A percentile compares a stretch with the other conserved stretches of the same genome.
phyloP scores from a whole-genome alignment of 805 yeast species.

The Wickerhamiella vanderwaltii region DNA sequence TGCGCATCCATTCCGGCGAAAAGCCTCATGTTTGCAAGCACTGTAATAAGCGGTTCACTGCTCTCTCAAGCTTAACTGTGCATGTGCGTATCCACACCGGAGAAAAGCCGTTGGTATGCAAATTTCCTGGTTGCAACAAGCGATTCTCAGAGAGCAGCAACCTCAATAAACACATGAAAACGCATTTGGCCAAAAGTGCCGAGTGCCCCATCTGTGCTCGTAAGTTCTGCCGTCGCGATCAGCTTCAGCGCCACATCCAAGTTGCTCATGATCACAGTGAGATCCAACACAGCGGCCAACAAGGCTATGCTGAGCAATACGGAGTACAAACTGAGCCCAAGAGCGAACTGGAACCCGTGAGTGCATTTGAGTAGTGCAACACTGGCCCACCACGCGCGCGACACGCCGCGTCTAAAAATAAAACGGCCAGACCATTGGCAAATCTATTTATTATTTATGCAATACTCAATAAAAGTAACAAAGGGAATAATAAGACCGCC shows the following conservation, averaged over 20 bases:
- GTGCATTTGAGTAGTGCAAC: no score
- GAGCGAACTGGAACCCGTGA: no score
- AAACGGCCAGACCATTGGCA: no score
- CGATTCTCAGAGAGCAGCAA: constrained; percentile 83
- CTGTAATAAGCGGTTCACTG: constrained; percentile 72
- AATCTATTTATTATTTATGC: no score
- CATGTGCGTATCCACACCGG: constrained; percentile 84
- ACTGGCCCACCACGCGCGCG: no score
- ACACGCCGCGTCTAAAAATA: no score
- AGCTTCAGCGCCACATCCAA: constrained; percentile 19
- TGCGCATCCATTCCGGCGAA: constrained; percentile 79
- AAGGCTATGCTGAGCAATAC: no score
- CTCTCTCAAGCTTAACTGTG: constrained; percentile 68
- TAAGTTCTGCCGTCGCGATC: constrained; percentile 21
- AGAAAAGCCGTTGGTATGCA: constrained; percentile 79
- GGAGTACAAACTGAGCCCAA: no score
- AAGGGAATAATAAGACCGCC: no score
- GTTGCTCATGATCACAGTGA: neutral
- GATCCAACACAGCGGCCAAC: no score
- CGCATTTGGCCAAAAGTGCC: constrained; percentile 36
- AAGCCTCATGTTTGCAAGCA: constrained; percentile 64
- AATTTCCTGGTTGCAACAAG: constrained; percentile 65
- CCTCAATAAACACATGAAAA: constrained; percentile 74
- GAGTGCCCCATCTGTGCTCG: constrained; percentile 18
- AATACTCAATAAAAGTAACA: no score